Evolutionary conservation across 805 yeast genomes (phyloP).

Genomic region (Kodamaea laetipori): DNA sequence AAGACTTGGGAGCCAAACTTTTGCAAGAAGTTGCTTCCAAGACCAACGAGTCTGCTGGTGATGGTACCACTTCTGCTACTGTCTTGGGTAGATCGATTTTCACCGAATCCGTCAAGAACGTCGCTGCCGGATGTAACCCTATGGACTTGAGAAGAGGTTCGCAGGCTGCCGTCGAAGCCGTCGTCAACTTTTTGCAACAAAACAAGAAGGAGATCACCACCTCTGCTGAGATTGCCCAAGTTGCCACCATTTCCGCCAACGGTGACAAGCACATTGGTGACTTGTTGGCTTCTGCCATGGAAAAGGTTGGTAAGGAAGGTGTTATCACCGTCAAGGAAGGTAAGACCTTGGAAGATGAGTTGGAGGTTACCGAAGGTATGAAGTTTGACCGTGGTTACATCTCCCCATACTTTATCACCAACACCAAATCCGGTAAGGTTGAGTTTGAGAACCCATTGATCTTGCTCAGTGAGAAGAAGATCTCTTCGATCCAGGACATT

Average conservation of each 20-base stretch:
- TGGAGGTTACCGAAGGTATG: conserved; percentile 97
- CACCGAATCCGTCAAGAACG: conserved; percentile 93
- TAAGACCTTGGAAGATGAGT: conserved; percentile 92
- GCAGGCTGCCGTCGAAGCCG: conserved; percentile 94
- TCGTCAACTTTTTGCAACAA: conserved; percentile 76
- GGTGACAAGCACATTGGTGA: conserved; percentile 93
- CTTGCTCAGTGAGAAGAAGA: conserved; percentile 88
- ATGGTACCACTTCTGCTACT: conserved; percentile 97
- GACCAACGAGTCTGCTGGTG: conserved; percentile 98
- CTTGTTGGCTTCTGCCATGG: conserved; percentile 93
- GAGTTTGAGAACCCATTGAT: conserved; percentile 93
- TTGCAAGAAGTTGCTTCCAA: conserved; percentile 96
- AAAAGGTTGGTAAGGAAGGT: conserved; percentile 98
- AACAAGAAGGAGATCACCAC: conserved; percentile 94
- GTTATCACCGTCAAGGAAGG: conserved; percentile 98
- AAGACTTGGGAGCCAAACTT: conserved; percentile 93
- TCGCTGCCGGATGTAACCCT: conserved; percentile 98
- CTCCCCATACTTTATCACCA: conserved; percentile 94
- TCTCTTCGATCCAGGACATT: conserved; percentile 85
- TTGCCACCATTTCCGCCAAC: conserved; percentile 96
- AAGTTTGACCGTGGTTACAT: conserved; percentile 96
- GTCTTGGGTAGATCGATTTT: conserved; percentile 94
- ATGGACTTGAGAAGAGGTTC: conserved; percentile 97
- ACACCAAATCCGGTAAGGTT: conserved; percentile 88
- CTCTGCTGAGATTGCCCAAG: conserved; percentile 94